Conservation (phyloP, 2,329 filamentous ascomycete species). For the Westerdykella aurantiaca region DNA sequence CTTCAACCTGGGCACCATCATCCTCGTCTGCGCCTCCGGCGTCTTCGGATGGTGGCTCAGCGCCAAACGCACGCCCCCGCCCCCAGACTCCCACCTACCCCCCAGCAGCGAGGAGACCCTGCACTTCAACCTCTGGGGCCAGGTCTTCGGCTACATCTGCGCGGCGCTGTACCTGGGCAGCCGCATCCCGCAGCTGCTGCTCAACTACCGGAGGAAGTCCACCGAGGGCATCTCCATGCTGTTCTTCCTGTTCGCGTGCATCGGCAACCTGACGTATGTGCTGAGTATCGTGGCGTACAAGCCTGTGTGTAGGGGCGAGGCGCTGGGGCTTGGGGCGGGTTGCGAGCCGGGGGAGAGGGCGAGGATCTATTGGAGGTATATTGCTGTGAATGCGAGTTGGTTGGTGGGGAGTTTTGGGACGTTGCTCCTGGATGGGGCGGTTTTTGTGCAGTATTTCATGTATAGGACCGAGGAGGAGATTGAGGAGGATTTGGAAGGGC, state of each 20-base stretch:
- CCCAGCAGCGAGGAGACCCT: slow-evolving; percentile 41
- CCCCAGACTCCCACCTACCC: slow-evolving; percentile 26
- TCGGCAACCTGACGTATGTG: slow-evolving; percentile 92
- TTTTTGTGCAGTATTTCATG: slow-evolving; percentile 88
- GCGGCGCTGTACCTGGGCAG: slow-evolving; percentile 84
- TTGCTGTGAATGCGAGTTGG: slow-evolving; percentile 89
- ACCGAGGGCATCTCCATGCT: slow-evolving; percentile 90
- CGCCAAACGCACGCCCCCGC: slow-evolving; percentile 36
- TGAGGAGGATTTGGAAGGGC: slow-evolving; percentile 23
- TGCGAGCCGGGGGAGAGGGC: slow-evolving; percentile 63
- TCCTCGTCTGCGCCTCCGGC: slow-evolving; percentile 79
- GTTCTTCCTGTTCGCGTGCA: slow-evolving; percentile 94
- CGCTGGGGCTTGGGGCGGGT: slow-evolving; percentile 54
- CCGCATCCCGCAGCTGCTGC: slow-evolving; percentile 79
- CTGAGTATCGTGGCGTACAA: slow-evolving; percentile 87
- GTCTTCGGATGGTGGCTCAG: slow-evolving; percentile 77
- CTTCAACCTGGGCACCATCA: slow-evolving; percentile 69
- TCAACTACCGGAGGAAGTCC: slow-evolving; percentile 88
- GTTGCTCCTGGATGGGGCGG: slow-evolving; percentile 72
- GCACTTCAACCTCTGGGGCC: slow-evolving; percentile 69
- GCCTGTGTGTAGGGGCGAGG: slow-evolving; percentile 54
- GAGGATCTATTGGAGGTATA: slow-evolving; percentile 69
- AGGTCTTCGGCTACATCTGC: slow-evolving; percentile 91
- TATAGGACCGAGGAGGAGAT: slow-evolving; percentile 55
- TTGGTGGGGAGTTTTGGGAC: slow-evolving; percentile 84